These are phyloP conservation scores for Fistulinella prunicolor DNA, from an alignment of 768 basidiomycete species.

Conservation along the genomic window DNA sequence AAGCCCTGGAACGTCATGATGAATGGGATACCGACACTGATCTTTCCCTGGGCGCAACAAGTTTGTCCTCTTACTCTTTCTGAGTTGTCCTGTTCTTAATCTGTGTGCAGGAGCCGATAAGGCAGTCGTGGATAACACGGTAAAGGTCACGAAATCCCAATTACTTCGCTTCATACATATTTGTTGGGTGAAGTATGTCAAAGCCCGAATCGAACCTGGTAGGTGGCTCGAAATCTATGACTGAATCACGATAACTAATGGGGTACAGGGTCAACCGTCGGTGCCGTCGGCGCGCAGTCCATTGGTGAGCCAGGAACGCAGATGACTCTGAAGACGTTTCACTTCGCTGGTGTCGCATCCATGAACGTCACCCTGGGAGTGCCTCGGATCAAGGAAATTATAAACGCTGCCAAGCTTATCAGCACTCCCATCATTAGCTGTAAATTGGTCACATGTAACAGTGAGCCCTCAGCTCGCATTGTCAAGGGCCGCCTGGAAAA, in stretches of 20 bases:
- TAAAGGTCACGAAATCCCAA: conserved; percentile 84
- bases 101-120: conserved; percentile 54
- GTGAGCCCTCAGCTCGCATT: conserved; percentile 93
- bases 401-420: conserved; percentile 97
- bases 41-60: conserved; percentile 68
- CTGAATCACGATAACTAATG: background rate
- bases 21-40: conserved; percentile 82
- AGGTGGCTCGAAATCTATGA: conserved; percentile 2
- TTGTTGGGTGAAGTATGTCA: conserved; percentile 89
- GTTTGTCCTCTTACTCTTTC: conserved; percentile 38
- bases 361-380: conserved; percentile 99
- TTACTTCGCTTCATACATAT: conserved; percentile 76
- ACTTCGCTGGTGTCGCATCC: conserved; percentile 99
- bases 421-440: conserved; percentile 99
- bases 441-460: conserved; percentile 79
- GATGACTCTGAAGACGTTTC: conserved; percentile 99
- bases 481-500: conserved; percentile 97
- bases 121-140: conserved; percentile 81
- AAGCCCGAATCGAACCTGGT: conserved; percentile 97
- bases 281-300: conserved; percentile 97
- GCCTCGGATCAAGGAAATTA: conserved; percentile 99
- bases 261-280: conserved; percentile 84
- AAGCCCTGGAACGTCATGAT: conserved; percentile 66
- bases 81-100: background rate
- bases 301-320: conserved; percentile 99